Percentiles rank a stretch among this genome's conserved stretches.
Conservation (phyloP, 2,329 filamentous ascomycete species). For the Monascus ruber region DNA sequence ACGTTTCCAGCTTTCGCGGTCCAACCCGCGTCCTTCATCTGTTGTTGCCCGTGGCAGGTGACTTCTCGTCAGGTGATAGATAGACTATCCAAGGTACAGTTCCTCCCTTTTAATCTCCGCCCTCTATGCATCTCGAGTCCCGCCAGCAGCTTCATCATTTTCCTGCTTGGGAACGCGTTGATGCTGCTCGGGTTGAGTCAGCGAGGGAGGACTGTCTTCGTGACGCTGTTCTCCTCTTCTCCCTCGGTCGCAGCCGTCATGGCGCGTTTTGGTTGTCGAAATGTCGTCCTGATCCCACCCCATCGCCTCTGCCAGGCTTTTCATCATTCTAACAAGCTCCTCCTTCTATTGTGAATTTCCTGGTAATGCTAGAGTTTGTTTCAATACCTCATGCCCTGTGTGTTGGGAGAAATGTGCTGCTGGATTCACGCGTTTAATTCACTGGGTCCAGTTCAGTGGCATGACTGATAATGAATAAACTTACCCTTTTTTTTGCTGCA, state of each 20-base stretch:
- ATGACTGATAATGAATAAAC: not conserved
- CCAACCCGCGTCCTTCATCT: constrained; percentile 17
- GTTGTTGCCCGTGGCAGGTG: constrained; percentile 32
- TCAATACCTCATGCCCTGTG: no score
- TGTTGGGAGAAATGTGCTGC: not conserved
- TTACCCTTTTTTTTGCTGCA: no score
- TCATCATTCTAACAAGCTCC: not conserved
- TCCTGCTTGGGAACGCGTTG: not conserved
- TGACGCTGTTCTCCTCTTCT: constrained; percentile 11
- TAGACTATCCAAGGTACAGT: constrained; percentile 26
- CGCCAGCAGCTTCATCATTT: constrained; percentile 1
- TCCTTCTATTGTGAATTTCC: no score
- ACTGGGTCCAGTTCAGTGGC: not conserved
- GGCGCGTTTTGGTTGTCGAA: constrained; percentile 15
- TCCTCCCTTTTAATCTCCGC: constrained; percentile 4
- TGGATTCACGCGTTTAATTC: not conserved
- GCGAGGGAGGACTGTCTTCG: constrained; percentile 2
- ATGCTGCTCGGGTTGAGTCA: not conserved
- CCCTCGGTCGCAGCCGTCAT: constrained; percentile 15
- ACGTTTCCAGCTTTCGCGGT: constrained; percentile 9
- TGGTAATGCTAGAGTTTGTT: no score
- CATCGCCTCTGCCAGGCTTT: not conserved
- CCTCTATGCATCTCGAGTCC: constrained; percentile 8
- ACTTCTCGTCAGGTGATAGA: constrained; percentile 36
- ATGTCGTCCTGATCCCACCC: not conserved